Percentiles rank a stretch among this genome's conserved stretches.
Evolutionary conservation across 2,329 filamentous ascomycete genomes (phyloP).

Genomic region (Pseudogymnoascus sp.): DNA sequence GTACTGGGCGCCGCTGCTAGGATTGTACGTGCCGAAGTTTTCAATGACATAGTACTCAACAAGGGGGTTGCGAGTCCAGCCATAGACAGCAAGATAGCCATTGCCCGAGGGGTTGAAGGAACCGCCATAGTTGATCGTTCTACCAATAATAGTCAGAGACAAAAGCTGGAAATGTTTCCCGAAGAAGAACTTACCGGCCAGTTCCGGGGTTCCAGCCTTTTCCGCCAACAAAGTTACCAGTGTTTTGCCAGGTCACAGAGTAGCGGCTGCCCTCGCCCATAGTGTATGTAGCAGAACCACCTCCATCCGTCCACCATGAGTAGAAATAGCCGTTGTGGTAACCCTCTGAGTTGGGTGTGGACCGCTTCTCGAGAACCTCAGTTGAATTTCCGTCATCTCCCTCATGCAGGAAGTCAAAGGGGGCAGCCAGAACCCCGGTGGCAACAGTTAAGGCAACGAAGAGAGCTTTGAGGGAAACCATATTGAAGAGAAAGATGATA

Average conservation of each 20-base stretch:
- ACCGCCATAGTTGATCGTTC: conserved; percentile 34
- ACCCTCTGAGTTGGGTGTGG: conserved; percentile 39
- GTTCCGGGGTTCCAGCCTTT: conserved; percentile 38
- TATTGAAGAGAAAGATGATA: conserved; percentile 21
- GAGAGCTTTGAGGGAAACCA: conserved; percentile 35
- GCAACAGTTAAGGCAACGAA: conserved; percentile 31
- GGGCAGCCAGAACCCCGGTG: conserved; percentile 13
- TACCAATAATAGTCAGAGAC: conserved; percentile 14
- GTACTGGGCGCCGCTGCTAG: conserved; percentile 37
- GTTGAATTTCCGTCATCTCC: not conserved
- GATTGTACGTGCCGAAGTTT: conserved; percentile 40
- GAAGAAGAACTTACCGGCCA: conserved; percentile 23
- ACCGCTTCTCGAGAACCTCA: conserved; percentile 14
- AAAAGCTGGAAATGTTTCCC: too few species aligned
- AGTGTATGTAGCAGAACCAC: conserved; percentile 41
- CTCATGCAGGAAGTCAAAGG: not conserved
- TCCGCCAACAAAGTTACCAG: conserved; percentile 38
- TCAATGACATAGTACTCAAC: conserved; percentile 52
- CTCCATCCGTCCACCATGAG: conserved; percentile 48
- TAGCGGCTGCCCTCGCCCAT: conserved; percentile 43
- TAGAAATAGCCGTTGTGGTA: conserved; percentile 50
- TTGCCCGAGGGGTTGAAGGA: conserved; percentile 33
- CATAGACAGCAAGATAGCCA: conserved; percentile 44
- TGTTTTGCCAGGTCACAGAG: conserved; percentile 39
- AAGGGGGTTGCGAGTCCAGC: conserved; percentile 43